These are phyloP conservation scores for Kodamaea leandrae DNA, from an alignment of 805 yeast species.

Conservation along the genomic window DNA sequence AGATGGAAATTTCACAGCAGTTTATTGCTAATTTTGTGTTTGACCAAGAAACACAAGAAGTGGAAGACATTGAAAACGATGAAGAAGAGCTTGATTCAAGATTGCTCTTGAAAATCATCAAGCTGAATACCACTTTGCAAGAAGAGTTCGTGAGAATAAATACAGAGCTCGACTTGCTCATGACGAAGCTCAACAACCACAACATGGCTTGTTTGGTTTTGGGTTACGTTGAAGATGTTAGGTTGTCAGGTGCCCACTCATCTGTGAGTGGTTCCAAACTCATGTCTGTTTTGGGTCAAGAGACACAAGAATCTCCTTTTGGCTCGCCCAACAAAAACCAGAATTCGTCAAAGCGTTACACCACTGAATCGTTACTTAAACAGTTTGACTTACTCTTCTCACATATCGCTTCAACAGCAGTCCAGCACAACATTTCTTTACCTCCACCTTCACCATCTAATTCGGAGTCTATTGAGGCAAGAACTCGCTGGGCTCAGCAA, in stretches of 20 bases:
- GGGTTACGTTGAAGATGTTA: constrained; percentile 48
- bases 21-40: constrained; percentile 29
- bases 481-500: constrained; percentile 35
- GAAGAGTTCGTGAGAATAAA: constrained; percentile 24
- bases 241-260: constrained; percentile 16
- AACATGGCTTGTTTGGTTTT: constrained; percentile 44
- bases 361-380: constrained; percentile 11
- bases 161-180: constrained; percentile 29
- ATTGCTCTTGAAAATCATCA: constrained; percentile 30
- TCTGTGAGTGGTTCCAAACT: not conserved
- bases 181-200: constrained; percentile 35
- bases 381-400: constrained; percentile 46
- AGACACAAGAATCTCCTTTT: constrained; percentile 8
- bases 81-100: constrained; percentile 23
- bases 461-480: constrained; percentile 21
- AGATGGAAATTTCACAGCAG: constrained; percentile 31
- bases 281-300: not conserved
- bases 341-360: constrained; percentile 3
- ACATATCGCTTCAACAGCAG: constrained; percentile 47
- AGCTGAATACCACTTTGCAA: constrained; percentile 32
- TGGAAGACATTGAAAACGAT: constrained; percentile 33
- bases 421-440: constrained; percentile 38
- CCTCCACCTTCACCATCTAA: constrained; percentile 29
- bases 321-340: constrained; percentile 11
- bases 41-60: constrained; percentile 51